A percentile compares a stretch with the other conserved stretches of the same genome.
Conservation (phyloP, 768 basidiomycete species). For the Russula dissimulans region DNA sequence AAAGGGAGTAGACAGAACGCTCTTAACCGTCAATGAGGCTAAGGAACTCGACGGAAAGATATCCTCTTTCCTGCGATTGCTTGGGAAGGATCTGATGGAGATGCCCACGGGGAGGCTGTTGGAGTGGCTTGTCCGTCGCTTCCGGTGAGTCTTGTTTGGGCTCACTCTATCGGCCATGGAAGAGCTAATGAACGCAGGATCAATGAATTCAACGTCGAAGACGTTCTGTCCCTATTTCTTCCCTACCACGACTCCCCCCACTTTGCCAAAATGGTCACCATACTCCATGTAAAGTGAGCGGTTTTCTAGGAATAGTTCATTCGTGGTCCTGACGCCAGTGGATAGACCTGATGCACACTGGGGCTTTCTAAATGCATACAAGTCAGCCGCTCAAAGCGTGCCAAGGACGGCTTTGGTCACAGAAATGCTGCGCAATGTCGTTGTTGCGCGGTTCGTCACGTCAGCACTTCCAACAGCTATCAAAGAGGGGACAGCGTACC, state of each 20-base stretch:
- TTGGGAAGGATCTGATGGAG: constrained; percentile 79
- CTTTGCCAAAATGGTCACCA: constrained; percentile 87
- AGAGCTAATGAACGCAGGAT: constrained; percentile 41
- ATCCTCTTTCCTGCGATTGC: constrained; percentile 49
- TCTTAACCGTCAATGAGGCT: constrained; percentile 54
- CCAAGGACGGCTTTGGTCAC: constrained; percentile 63
- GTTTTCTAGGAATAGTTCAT: constrained; percentile 1
- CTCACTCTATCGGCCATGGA: not conserved
- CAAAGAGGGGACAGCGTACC: constrained; percentile 39
- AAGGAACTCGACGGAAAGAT: constrained; percentile 54
- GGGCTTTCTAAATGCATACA: constrained; percentile 64
- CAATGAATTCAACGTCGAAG: constrained; percentile 85
- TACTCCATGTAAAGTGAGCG: constrained; percentile 65
- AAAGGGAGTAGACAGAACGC: constrained; percentile 68
- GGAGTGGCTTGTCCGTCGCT: constrained; percentile 92
- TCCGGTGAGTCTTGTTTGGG: constrained; percentile 49
- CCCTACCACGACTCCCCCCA: constrained; percentile 94
- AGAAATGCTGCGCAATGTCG: constrained; percentile 63
- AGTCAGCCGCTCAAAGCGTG: constrained; percentile 68
- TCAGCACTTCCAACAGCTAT: constrained; percentile 53
- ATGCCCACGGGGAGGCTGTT: constrained; percentile 72
- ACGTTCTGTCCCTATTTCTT: constrained; percentile 70
- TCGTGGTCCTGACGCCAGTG: not conserved
- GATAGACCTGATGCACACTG: constrained; percentile 51
- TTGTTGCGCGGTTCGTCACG: constrained; percentile 64